Base-by-base conservation (phyloP, 2,329 filamentous ascomycete genomes). In the Oidium heveae region DNA sequence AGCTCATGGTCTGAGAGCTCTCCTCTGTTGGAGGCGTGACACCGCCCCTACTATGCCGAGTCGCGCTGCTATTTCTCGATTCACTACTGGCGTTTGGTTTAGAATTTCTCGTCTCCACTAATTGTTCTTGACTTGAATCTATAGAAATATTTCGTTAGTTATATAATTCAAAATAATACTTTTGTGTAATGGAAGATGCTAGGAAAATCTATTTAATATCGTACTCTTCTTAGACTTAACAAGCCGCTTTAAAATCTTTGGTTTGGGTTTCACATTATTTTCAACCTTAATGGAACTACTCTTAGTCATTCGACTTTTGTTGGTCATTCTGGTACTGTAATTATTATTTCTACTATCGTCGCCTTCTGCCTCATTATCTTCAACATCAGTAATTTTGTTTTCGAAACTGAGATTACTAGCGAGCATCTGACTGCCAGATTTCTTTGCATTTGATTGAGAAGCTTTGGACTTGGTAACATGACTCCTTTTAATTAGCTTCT, bases 281-380 rank as follows among this genome's bases (percentile, higher is more conserved):
- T 9, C 32, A n/a, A 20, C 49, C 13, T 10, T 20, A 3, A 34
- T 51, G 20, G 49, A 34, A 13, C 6, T 33, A 32, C 28, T 51
- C n/a, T 36, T 51, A 8, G n/a, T 2, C 28, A 34, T 16, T 32
- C 24, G 34, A 51, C 34, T 51, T 51, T 43, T 46, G 34, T 24
- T 28, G 24, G 3, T 28, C 4, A 28, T 20, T 32, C 46, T 54
- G 9, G 24, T 20, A 16, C 58, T 59, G 54, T 60, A 64, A 39
- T 63, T 60, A 22, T 60, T 60, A 52, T 63, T 62, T 52, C 59
- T 57, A 46, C 62, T 59, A 54, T 64, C 62, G 33, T 63, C 60
- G 1, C 58, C 57, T n/a, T 58, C 58, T 49, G 60, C 61, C 43
- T 60, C 56, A 28, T 55, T 36, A 24, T 49, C 52, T 37, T 58